Conservation (phyloP, 2,329 filamentous ascomycete genomes). For the Colletotrichum tabaci region DNA sequence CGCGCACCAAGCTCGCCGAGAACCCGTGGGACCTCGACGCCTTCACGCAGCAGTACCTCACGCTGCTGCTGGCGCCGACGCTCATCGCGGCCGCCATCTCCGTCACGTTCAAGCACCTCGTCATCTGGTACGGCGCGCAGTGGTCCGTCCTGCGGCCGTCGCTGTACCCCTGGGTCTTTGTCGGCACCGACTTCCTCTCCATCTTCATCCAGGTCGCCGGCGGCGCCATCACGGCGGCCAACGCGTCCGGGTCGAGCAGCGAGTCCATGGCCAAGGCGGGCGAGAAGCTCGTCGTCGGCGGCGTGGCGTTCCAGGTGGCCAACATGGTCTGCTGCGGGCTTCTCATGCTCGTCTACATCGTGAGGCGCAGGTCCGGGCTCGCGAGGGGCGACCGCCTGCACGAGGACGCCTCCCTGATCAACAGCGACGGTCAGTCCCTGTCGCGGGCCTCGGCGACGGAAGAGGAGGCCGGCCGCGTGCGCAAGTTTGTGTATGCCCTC, state of each 20-base stretch:
- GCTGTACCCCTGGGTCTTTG: slow-evolving; percentile 65
- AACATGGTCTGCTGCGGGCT: slow-evolving; percentile 47
- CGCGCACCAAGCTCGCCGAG: slow-evolving; percentile 20
- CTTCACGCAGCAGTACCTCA: slow-evolving; percentile 59
- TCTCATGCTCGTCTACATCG: slow-evolving; percentile 38
- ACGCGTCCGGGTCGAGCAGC: slow-evolving; percentile 9
- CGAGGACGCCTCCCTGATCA: background rate
- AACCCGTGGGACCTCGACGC: slow-evolving; percentile 58
- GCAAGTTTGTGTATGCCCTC: slow-evolving; percentile 25
- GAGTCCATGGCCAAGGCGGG: slow-evolving; percentile 36
- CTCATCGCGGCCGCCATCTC: slow-evolving; percentile 63
- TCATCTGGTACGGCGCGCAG: slow-evolving; percentile 58
- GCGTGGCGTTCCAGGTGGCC: slow-evolving; percentile 47
- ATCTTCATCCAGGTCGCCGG: slow-evolving; percentile 47
- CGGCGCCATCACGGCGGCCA: slow-evolving; percentile 35
- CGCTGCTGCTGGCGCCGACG: slow-evolving; percentile 58
- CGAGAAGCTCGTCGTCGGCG: slow-evolving; percentile 45
- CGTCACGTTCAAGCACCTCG: slow-evolving; percentile 62
- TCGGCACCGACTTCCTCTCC: slow-evolving; percentile 63
- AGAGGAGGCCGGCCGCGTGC: background rate
- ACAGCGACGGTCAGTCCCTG: background rate
- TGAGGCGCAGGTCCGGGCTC: background rate
- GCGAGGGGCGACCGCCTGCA: background rate
- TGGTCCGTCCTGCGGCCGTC: slow-evolving; percentile 57
- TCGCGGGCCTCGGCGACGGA: background rate